Evolutionary conservation across 108 stramenopile species (phyloP), one percentile per base, ranked within the genome.

Genomic region (Discostella pseudostelligera): DNA sequence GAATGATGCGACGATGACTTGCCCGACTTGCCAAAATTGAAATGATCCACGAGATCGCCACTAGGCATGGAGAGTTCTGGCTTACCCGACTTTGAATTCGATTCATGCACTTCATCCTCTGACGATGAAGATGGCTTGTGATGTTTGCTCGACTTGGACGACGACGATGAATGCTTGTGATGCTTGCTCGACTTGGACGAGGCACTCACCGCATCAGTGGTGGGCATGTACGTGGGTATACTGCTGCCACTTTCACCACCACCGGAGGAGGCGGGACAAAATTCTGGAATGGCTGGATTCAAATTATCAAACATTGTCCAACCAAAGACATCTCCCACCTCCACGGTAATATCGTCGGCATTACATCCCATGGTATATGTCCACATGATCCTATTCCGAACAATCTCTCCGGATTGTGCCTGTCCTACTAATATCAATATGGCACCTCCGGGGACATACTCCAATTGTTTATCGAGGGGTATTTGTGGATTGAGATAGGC

Each of bases 381-480:
- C 76, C 76, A 77, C 62, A 77, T 51, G 36, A 77, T 7, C 25
- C 76, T 28, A 60, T 77, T 77, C 42, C 76, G 42, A 13, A 77
- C 68, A 19, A 77, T 35, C 63, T 69, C 76, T 29, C 76, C 76
- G 51, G 12, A 57, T 7, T 21, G 57, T 20, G 62, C 62, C 24
- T 47, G 60, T 36, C 63, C 76, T 0, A 69, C 45, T 16, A 77
- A 55, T 12, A 77, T 56, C 26, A 77, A 29, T 29, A 68, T 64
- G 12, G 43, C 76, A 7, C 76, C 68, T 7, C 76, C 76, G 0
- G 76, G 76, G 17, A 77, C 62, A 24, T 28, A 59, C 5, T 65
- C 68, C 68, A 77, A 58, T 39, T 77, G 76, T 47, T 69, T 62
- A 26, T 45, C 63, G n/a, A 77, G 12, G 39, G 76, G 42, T 28